A percentile compares a stretch with the other conserved stretches of the same genome.
Evolutionary conservation across 176 grass and related monocot species (phyloP).

Genomic region (Triticum monococcum): DNA sequence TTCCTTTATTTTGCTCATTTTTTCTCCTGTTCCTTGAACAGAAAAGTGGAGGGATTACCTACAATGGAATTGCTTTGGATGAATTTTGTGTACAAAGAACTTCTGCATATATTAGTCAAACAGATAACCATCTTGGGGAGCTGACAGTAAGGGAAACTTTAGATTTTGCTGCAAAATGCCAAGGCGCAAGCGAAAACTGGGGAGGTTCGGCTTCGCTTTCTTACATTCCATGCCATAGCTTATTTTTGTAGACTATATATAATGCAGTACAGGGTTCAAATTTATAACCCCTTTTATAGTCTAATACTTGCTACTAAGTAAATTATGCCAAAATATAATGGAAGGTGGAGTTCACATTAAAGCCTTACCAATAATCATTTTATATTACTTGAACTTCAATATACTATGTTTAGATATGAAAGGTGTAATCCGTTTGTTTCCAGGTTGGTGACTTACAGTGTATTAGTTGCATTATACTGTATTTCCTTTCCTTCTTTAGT

Average conservation of each 20-base stretch:
- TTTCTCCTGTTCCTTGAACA: slow-evolving; percentile 3
- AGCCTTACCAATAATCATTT: too few relatives aligned
- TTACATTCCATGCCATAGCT: background rate
- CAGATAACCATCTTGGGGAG: slow-evolving; percentile 70
- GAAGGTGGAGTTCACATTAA: too few relatives aligned
- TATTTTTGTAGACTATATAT: background rate
- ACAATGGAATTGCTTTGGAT: slow-evolving; percentile 50
- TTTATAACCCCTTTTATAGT: background rate
- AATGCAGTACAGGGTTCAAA: background rate
- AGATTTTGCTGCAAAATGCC: slow-evolving; percentile 73
- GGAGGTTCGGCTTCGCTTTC: slow-evolving; percentile 41
- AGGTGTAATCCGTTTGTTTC: background rate
- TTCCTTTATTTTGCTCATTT: background rate
- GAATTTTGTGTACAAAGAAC: slow-evolving; percentile 74
- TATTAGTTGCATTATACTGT: background rate
- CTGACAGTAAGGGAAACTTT: slow-evolving; percentile 75
- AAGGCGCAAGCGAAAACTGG: slow-evolving; percentile 63
- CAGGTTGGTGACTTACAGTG: background rate
- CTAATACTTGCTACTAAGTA: background rate
- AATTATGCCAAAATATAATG: background rate
- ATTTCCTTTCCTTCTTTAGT: background rate
- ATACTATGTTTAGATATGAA: too few relatives aligned
- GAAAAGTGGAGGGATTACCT: slow-evolving; percentile 60
- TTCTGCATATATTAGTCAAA: slow-evolving; percentile 81
- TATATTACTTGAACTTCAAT: too few relatives aligned